Evolutionary conservation across 495 filamentous ascomycete genomes (phyloP).

Genomic region (Sabuloglossum arenarium): DNA sequence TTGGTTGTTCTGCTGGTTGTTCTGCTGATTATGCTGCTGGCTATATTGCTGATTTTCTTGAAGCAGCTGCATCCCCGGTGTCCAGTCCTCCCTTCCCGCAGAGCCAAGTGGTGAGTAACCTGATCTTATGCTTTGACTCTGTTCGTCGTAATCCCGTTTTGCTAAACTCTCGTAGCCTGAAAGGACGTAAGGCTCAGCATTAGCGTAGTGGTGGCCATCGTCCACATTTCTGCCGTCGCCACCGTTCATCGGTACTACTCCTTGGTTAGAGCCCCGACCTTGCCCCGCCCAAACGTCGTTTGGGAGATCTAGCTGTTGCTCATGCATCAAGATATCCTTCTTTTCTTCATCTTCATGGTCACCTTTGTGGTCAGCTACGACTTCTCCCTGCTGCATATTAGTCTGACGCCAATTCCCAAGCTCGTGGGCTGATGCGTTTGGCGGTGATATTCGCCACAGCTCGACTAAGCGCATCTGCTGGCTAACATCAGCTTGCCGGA

Average conservation of each 20-base stretch:
- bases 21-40: too few species aligned
- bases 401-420: constrained; percentile 22
- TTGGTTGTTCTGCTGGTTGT: constrained; percentile 18
- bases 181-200: constrained; percentile 49
- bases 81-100: constrained; percentile 16
- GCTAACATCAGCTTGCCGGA: constrained; percentile 33
- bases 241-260: not conserved
- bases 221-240: not conserved
- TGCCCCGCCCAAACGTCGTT: not conserved
- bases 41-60: not conserved
- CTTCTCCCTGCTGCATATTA: constrained; percentile 28
- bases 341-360: not conserved
- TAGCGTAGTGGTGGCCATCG: constrained; percentile 5
- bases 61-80: constrained; percentile 8
- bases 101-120: constrained; percentile 10
- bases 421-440: constrained; percentile 18
- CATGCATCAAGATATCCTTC: not conserved
- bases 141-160: constrained; percentile 19
- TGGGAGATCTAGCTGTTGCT: not conserved
- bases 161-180: constrained; percentile 38
- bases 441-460: constrained; percentile 43
- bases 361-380: constrained; percentile 17
- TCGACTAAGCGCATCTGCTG: constrained; percentile 38
- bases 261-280: not conserved
- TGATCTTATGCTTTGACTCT: constrained; percentile 20